These are phyloP conservation scores for Salvia sclarea DNA, from an alignment of 305 asterid genomes.

Conservation along the genomic window DNA sequence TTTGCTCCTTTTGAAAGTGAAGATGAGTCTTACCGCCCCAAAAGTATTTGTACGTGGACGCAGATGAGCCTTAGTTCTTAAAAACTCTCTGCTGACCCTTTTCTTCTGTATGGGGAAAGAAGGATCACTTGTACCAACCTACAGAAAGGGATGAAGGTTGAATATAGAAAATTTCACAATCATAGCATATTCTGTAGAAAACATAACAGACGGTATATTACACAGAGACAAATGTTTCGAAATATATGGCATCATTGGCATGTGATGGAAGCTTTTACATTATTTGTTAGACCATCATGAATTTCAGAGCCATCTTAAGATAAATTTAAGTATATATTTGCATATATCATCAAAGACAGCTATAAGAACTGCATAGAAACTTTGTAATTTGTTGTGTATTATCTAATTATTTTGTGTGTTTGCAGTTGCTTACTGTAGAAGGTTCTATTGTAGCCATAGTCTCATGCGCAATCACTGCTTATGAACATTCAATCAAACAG, in stretches of 20 bases:
- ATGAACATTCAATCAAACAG: background rate
- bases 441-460: background rate
- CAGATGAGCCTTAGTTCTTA: constrained; percentile 97
- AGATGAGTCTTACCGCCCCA: constrained; percentile 75
- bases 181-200: constrained; percentile 23
- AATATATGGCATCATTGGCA: background rate
- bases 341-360: background rate
- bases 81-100: constrained; percentile 89
- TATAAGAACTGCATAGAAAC: constrained; percentile 2
- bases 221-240: constrained; percentile 13
- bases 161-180: constrained; percentile 20
- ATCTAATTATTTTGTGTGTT: background rate
- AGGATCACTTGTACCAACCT: constrained; percentile 91
- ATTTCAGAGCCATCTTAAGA: constrained; percentile 7
- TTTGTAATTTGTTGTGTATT: background rate
- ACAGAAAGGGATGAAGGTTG: constrained; percentile 25
- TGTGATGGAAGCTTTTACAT: background rate
- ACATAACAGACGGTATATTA: background rate
- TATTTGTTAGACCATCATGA: constrained; percentile 14
- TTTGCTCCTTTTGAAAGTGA: constrained; percentile 20
- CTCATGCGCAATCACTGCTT: constrained; percentile 11
- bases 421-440: background rate
- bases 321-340: background rate
- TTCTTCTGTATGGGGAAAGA: constrained; percentile 97
- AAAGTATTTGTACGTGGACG: constrained; percentile 98